Conservation (phyloP, 345 rosid species). For the Brassica juncea region DNA sequence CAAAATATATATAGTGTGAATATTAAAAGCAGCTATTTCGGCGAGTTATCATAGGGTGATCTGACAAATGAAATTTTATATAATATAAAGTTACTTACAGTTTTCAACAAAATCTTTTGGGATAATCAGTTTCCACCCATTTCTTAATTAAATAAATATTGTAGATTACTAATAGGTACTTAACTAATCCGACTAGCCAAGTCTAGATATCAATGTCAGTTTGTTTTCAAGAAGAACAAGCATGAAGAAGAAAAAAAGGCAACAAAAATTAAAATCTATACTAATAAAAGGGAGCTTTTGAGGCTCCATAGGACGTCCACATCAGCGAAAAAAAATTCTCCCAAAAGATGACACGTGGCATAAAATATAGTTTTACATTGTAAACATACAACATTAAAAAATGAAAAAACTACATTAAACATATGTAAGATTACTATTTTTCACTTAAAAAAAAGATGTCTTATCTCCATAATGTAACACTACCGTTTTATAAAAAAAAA, state of each 20-base stretch:
- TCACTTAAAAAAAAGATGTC: no score
- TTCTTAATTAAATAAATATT: slow-evolving; percentile 28
- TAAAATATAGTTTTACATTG: no score
- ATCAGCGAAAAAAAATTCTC: no score
- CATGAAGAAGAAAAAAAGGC: background rate
- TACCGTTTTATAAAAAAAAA: no score
- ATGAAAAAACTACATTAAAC: no score
- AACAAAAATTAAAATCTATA: no score
- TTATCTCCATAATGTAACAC: no score
- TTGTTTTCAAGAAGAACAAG: background rate
- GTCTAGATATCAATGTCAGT: slow-evolving; percentile 17
- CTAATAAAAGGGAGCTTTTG: no score
- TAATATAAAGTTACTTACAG: slow-evolving; percentile 20
- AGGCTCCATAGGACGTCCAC: no score
- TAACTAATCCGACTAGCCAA: slow-evolving; percentile 26
- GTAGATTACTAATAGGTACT: slow-evolving; percentile 16
- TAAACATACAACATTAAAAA: no score
- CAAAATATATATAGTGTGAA: slow-evolving; percentile 13
- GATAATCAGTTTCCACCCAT: slow-evolving; percentile 32
- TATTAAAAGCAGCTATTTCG: slow-evolving; percentile 38
- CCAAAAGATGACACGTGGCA: no score
- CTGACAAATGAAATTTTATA: slow-evolving; percentile 37
- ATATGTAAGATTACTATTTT: no score
- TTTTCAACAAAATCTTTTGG: slow-evolving; percentile 25
- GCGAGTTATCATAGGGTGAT: slow-evolving; percentile 36